These are phyloP conservation scores for Asterionellopsis glacialis DNA, from an alignment of 108 stramenopile species.

Conservation along the genomic window DNA sequence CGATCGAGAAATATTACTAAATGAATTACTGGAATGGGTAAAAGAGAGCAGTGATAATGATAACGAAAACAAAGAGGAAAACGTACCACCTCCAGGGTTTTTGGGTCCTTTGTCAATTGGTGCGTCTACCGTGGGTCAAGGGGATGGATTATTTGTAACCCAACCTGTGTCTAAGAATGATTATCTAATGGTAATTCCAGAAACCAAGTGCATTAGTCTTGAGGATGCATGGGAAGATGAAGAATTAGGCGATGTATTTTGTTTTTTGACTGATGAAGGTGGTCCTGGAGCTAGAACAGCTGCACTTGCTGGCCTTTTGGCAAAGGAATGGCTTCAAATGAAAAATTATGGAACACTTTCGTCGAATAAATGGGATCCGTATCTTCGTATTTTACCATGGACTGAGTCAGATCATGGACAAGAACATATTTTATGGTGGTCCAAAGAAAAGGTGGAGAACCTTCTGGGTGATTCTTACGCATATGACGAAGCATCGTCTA, in stretches of 20 bases:
- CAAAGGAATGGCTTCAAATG: background rate
- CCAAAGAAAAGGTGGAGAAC: slow-evolving; percentile 1
- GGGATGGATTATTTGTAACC: slow-evolving; percentile 8
- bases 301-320: slow-evolving; percentile 10
- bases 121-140: slow-evolving; percentile 1
- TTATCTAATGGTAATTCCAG: slow-evolving; percentile 4
- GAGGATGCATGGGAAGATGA: slow-evolving; percentile 13
- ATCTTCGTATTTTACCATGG: slow-evolving; percentile 5
- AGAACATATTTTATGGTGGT: slow-evolving; percentile 16
- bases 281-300: slow-evolving; percentile 5
- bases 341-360: background rate
- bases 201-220: background rate
- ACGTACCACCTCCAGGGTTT: too few relatives aligned
- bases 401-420: background rate
- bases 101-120: slow-evolving; percentile 1
- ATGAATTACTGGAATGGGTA: too few relatives aligned
- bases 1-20: too few relatives aligned
- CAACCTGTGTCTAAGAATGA: background rate
- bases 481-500: slow-evolving; percentile 5
- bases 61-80: too few relatives aligned
- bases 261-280: slow-evolving; percentile 7
- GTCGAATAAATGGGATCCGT: background rate
- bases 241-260: slow-evolving; percentile 5
- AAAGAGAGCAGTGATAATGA: too few relatives aligned
- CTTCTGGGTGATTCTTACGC: slow-evolving; percentile 1